phyloP scores from a whole-genome alignment of 2,329 filamentous ascomycete species.

The Aspergillus sp. region DNA sequence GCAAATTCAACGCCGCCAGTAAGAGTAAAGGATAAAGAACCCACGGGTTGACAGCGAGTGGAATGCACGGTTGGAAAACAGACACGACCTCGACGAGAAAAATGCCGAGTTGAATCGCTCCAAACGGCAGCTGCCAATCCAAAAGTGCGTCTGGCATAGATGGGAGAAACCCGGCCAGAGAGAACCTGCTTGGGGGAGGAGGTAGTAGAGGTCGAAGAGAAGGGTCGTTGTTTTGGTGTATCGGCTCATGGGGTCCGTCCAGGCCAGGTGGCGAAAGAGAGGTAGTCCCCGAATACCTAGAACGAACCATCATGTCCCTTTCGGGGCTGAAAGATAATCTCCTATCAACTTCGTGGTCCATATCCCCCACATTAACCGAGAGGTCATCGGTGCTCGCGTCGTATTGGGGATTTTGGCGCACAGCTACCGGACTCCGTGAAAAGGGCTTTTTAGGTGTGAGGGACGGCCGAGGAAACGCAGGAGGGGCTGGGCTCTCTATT shows the following conservation, averaged over 20 bases:
- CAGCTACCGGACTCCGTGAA: constrained; percentile 18
- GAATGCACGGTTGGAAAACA: constrained; percentile 68
- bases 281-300: constrained; percentile 24
- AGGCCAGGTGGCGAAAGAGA: constrained; percentile 25
- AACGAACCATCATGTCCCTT: constrained; percentile 33
- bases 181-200: constrained; percentile 37
- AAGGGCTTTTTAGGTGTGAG: constrained; percentile 29
- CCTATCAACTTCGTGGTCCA: constrained; percentile 10
- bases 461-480: constrained; percentile 26
- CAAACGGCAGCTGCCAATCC: constrained; percentile 35
- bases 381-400: constrained; percentile 22
- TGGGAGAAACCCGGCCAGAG: constrained; percentile 20
- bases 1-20: constrained; percentile 65
- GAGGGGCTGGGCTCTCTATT: constrained; percentile 35
- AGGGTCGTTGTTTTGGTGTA: constrained; percentile 15
- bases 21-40: constrained; percentile 67
- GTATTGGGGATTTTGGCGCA: constrained; percentile 28
- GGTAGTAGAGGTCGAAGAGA: constrained; percentile 41
- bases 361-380: constrained; percentile 16
- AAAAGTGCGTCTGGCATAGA: constrained; percentile 22
- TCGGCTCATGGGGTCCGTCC: constrained; percentile 12
- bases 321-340: constrained; percentile 27
- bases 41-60: constrained; percentile 64
- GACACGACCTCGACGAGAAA: constrained; percentile 70
- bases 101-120: constrained; percentile 55